Base-by-base conservation (phyloP, 2,329 filamentous ascomycete species). In the Myriangium duriaei region DNA sequence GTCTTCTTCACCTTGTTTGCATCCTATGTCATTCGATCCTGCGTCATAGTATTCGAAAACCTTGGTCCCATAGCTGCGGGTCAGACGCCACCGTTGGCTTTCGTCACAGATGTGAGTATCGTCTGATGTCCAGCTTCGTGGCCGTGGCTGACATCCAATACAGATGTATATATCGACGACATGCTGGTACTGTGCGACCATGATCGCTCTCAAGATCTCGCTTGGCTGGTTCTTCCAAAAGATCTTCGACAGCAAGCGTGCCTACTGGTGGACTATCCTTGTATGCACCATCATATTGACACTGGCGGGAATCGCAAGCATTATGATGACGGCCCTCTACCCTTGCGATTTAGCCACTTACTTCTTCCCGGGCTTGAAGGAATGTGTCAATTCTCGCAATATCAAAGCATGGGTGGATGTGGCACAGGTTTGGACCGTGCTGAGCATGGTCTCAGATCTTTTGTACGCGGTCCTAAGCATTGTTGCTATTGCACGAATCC, bases 191-290 rank as follows among this genome's bases (percentile, higher is more conserved):
- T 60, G 66, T 9, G 47, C 65, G 37, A 59, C 59, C 6, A 65
- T 58, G 19, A 57, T 62, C 33, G 49, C 63, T 11, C 58, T 66
- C 34, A 69, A 68, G 40, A 55, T 68, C 14, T 64, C 68, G 1
- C 64, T 72, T 32, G 64, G 57, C 10, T 52, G 67, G 15, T 67
- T 70, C 41, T 60, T 71, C 32, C 60, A 69, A 14, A 63, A 67
- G 33, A 55, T 72, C 12, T 37, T 37, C 29, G 64, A 65, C 1
- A 50, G 65, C 18, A 52, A 58, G 31, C 55, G 49, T 24, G 38
- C 53, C 17, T 64, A 71, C 37, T 53, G 57, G 14, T 49, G 51
- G 39, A 56, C 62, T 33, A 60, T 70, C 30, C 60, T 60, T 44
- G 34, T 51, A 9, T 56, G 68, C n/a, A 61, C 70, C 42, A 46